Percentiles rank a stretch among this genome's conserved stretches.
phyloP scores from a whole-genome alignment of 257 asterid genomes.

The Haberlea rhodopensis region DNA sequence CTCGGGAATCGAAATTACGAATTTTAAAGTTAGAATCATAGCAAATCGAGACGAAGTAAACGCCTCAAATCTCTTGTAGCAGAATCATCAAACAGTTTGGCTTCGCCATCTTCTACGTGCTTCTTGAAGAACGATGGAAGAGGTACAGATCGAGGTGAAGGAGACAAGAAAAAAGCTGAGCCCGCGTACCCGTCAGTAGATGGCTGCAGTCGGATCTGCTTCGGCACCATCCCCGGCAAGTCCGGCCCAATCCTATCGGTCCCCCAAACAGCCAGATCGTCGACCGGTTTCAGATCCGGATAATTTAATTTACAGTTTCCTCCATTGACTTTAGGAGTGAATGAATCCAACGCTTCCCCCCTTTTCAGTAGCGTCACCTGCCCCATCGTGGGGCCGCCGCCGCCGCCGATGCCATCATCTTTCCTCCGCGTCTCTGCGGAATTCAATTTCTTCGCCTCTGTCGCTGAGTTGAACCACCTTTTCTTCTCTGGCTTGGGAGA shows the following conservation, averaged over 20 bases:
- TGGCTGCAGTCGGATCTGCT: constrained; percentile 34
- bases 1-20: constrained; percentile 8
- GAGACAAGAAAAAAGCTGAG: constrained; percentile 47
- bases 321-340: constrained; percentile 32
- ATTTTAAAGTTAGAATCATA: not conserved
- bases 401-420: constrained; percentile 15
- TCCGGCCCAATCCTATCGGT: constrained; percentile 37
- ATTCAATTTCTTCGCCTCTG: constrained; percentile 24
- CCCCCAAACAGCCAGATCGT: constrained; percentile 40
- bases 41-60: constrained; percentile 51
- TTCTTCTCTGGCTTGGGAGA: constrained; percentile 40
- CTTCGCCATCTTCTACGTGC: constrained; percentile 24
- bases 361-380: constrained; percentile 39
- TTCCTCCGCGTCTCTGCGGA: constrained; percentile 34
- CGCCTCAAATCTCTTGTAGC: constrained; percentile 59
- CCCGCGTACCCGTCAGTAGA: constrained; percentile 32
- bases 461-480: constrained; percentile 24
- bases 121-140: constrained; percentile 44
- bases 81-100: constrained; percentile 37
- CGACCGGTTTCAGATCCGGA: constrained; percentile 27
- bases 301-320: constrained; percentile 18
- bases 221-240: constrained; percentile 43
- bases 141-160: constrained; percentile 58
- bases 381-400: constrained; percentile 22
- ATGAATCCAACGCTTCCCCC: constrained; percentile 55